These are phyloP conservation scores for Pyronema omphalodes DNA, from an alignment of 495 filamentous ascomycete species.

Conservation along the genomic window DNA sequence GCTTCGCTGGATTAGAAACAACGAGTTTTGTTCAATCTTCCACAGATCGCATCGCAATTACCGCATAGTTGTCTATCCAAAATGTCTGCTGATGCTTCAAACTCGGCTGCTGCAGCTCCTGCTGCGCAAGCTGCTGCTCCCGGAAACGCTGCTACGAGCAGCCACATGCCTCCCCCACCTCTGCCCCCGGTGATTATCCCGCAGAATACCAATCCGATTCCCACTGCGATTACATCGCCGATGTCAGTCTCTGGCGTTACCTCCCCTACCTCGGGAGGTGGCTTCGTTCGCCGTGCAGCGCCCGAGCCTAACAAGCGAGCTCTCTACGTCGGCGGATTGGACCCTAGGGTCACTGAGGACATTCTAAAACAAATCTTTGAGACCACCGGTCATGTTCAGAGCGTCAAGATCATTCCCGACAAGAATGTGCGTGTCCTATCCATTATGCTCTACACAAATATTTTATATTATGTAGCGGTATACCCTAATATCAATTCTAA, in stretches of 20 bases:
- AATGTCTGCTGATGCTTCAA: slow-evolving; percentile 25
- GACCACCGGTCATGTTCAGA: slow-evolving; percentile 93
- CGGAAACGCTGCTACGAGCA: slow-evolving; percentile 15
- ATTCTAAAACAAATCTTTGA: slow-evolving; percentile 97
- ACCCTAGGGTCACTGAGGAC: slow-evolving; percentile 90
- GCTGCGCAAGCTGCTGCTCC: slow-evolving; percentile 5
- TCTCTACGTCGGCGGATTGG: slow-evolving; percentile 87
- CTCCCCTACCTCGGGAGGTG: slow-evolving; percentile 61
- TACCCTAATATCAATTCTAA: not conserved
- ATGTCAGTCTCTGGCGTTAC: slow-evolving; percentile 56
- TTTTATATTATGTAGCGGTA: slow-evolving; percentile 3
- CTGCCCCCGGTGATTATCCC: slow-evolving; percentile 78
- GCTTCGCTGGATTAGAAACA: not conserved
- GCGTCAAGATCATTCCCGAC: slow-evolving; percentile 98
- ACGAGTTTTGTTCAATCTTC: not conserved
- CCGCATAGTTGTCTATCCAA: slow-evolving; percentile 11
- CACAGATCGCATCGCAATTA: not conserved
- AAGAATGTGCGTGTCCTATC: slow-evolving; percentile 18
- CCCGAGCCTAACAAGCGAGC: slow-evolving; percentile 98
- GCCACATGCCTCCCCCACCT: slow-evolving; percentile 84
- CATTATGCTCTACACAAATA: slow-evolving; percentile 6
- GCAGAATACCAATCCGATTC: slow-evolving; percentile 91
- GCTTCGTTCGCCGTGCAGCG: slow-evolving; percentile 76
- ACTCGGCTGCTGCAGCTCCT: slow-evolving; percentile 1
- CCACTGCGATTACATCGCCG: slow-evolving; percentile 77